A percentile compares a stretch with the other conserved stretches of the same genome.
Evolutionary conservation across 768 basidiomycete genomes (phyloP).

Genomic region (Lactifluus hygrophoroides): DNA sequence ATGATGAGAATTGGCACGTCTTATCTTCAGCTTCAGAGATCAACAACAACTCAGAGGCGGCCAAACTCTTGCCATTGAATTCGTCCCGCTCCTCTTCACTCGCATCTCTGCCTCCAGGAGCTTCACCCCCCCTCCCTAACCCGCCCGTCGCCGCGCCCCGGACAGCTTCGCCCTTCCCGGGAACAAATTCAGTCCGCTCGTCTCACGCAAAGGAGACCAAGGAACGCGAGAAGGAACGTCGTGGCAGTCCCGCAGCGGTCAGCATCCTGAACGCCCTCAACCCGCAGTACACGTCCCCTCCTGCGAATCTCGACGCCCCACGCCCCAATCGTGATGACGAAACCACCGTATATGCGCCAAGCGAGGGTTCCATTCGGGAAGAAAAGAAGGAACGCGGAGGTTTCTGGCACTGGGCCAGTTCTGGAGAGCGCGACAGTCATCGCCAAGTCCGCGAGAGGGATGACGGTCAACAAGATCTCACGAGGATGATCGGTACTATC

Average conservation of each 20-base stretch:
- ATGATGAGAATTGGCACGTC: conserved; percentile 42
- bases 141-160: conserved; percentile 14
- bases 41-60: conserved; percentile 19
- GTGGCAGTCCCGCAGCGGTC: conserved; percentile 31
- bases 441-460: conserved; percentile 31
- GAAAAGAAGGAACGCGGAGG: conserved; percentile 41
- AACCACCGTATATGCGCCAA: conserved; percentile 19
- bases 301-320: conserved; percentile 10
- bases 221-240: conserved; percentile 26
- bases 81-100: conserved; percentile 46
- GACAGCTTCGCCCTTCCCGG: conserved; percentile 8
- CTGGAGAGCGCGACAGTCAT: conserved; percentile 32
- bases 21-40: conserved; percentile 24
- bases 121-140: conserved; percentile 34
- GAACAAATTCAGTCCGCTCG: not conserved
- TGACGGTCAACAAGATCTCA: conserved; percentile 43
- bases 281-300: conserved; percentile 32
- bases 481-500: conserved; percentile 58
- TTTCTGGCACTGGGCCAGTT: conserved; percentile 40
- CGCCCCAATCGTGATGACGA: conserved; percentile 29
- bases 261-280: conserved; percentile 58
- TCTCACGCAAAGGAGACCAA: conserved; percentile 21
- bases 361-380: conserved; percentile 25
- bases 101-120: conserved; percentile 38
- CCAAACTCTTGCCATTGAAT: conserved; percentile 21